phyloP scores from a whole-genome alignment of 345 rosid species.

The Eucalyptus tenuipes region DNA sequence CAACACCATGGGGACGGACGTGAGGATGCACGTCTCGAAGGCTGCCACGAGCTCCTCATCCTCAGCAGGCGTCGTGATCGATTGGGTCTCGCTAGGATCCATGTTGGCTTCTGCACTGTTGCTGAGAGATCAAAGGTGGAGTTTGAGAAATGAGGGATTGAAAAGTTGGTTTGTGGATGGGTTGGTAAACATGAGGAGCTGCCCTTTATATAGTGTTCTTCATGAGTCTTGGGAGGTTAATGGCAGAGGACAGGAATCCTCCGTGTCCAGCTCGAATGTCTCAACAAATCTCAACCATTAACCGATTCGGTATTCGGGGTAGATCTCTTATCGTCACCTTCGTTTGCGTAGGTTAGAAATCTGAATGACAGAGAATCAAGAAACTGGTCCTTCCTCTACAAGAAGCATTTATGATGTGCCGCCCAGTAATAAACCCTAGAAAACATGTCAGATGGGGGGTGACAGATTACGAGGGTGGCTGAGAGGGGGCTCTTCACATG shows the following conservation, averaged over 20 bases:
- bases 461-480: background rate
- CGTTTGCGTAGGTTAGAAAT: background rate
- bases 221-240: background rate
- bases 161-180: background rate
- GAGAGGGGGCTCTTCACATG: background rate
- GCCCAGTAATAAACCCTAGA: background rate
- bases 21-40: slow-evolving; percentile 6
- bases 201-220: background rate
- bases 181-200: background rate
- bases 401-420: background rate
- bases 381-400: background rate
- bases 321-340: background rate
- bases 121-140: background rate
- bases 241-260: background rate
- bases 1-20: slow-evolving; percentile 23
- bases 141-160: background rate
- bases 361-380: background rate
- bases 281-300: background rate
- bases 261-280: background rate
- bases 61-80: background rate
- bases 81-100: background rate
- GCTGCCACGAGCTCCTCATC: slow-evolving; percentile 18
- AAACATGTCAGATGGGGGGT: background rate
- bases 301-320: background rate
- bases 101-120: background rate